phyloP scores from a whole-genome alignment of 495 filamentous ascomycete species.

The Penicillium goetzii region DNA sequence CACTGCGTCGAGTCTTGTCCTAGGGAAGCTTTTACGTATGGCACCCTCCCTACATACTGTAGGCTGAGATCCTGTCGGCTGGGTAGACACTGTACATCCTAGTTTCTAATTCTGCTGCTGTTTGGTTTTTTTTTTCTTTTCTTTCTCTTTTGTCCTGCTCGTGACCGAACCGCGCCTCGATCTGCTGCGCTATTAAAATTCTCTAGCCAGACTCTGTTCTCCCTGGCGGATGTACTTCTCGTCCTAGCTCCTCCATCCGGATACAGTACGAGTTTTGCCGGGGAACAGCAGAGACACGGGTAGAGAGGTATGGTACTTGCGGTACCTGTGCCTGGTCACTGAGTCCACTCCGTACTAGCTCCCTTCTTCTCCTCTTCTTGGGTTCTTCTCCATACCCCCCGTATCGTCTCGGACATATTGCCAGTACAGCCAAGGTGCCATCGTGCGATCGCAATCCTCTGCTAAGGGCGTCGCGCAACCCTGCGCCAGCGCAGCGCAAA shows the following conservation, averaged over 20 bases:
- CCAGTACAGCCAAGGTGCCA: conserved; percentile 13
- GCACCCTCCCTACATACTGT: background rate
- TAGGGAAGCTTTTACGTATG: background rate
- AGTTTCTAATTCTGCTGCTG: background rate
- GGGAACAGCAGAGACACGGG: conserved; percentile 2
- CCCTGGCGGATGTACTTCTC: conserved; percentile 9
- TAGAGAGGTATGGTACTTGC: conserved; percentile 10
- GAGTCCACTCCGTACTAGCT: conserved; percentile 1
- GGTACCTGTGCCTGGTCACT: background rate
- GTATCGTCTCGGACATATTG: conserved; percentile 19
- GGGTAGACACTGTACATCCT: background rate
- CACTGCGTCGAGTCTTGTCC: background rate
- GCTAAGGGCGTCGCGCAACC: conserved; percentile 11
- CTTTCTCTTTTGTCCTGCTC: background rate
- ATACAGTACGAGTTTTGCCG: background rate
- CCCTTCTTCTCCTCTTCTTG: too few relatives aligned
- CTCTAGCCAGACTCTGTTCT: conserved; percentile 11
- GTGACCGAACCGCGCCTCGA: conserved; percentile 5
- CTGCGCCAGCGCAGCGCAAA: background rate
- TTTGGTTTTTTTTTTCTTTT: background rate
- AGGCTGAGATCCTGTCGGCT: background rate
- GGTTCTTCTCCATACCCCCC: background rate
- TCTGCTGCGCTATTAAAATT: conserved; percentile 4
- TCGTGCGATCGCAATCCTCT: conserved; percentile 12
- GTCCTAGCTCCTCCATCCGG: conserved; percentile 7